Conservation (phyloP, 192 early-diverging fungal genomes). For the Funneliformis geosporum region DNA sequence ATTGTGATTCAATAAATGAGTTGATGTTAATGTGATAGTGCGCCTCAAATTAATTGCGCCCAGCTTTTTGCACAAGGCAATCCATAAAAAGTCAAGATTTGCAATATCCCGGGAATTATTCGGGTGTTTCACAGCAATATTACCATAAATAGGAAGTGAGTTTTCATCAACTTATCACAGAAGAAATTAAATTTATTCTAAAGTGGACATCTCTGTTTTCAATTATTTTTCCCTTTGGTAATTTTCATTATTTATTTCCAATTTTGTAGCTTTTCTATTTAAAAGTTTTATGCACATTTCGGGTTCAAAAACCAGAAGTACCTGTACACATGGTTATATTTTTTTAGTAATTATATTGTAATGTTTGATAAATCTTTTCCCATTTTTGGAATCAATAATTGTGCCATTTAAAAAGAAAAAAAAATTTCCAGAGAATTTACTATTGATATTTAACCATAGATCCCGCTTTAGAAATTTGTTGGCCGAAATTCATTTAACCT, state of each 20-base stretch:
- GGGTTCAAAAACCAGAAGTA: background rate
- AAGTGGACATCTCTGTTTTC: background rate
- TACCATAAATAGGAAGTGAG: no score
- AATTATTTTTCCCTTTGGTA: background rate
- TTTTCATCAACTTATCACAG: background rate
- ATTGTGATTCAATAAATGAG: background rate
- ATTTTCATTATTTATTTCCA: background rate
- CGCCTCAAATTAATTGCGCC: background rate
- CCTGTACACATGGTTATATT: background rate
- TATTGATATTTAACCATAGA: background rate
- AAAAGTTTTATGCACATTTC: background rate
- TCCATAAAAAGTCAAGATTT: no score
- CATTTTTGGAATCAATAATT: background rate
- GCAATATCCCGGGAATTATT: no score
- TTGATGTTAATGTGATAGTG: background rate
- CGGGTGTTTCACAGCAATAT: no score
- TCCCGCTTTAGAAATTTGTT: background rate
- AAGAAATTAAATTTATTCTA: background rate
- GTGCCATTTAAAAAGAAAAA: background rate
- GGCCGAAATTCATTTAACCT: background rate
- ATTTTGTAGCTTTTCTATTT: background rate
- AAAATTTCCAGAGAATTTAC: background rate
- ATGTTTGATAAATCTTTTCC: background rate
- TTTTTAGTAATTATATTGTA: background rate
- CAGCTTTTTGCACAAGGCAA: background rate